Evolutionary conservation across 345 rosid species (phyloP), one percentile per base, ranked within the genome.

Genomic region (Syzygium jambos): DNA sequence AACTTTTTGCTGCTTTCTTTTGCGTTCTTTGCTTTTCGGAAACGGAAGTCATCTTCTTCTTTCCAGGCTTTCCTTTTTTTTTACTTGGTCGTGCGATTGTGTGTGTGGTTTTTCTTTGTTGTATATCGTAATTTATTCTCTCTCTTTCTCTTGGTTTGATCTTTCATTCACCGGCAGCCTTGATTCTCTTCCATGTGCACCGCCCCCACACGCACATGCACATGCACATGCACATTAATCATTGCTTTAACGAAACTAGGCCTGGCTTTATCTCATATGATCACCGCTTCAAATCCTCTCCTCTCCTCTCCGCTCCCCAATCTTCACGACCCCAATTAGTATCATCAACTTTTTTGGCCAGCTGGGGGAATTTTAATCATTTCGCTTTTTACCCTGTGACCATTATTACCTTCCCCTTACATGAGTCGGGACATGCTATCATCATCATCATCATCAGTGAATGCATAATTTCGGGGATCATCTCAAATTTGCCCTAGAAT

Each of bases 101-200:
- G 78, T 25, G 30, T 25, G 30, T 38, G 87, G 46, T 41, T 85
- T 51, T 6, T 43, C 46, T 43, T 27, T 34, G 52, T 27, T 34
- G 85, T 12, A 84, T 84, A 16, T 52, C 59, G 14, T 52, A 12
- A 41, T 65, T 59, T 65, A 86, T 86, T 51, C 30, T 63, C 15
- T 61, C 53, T 68, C 56, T 68, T 46, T 65, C 78, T 68, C 56
- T 65, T 30, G 41, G 53, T 86, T 63, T 54, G 38, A 49, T 59
- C 78, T 46, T 54, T 46, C 54, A 12, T 86, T 86, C 52, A 86
- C 59, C 73, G 84, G 85, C 85, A 41, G 85, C 46, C 80, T 46
- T 17, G 65, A 86, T 53, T 77, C 68, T 77, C 53, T 17, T 53
- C 34, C 88, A 86, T 78, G 85, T 86, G 88, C 88, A 55, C 54